Percentiles rank a stretch among this genome's conserved stretches.
Evolutionary conservation across 192 early-diverging fungal species (phyloP).

Genomic region (Chytriomyces sp.): DNA sequence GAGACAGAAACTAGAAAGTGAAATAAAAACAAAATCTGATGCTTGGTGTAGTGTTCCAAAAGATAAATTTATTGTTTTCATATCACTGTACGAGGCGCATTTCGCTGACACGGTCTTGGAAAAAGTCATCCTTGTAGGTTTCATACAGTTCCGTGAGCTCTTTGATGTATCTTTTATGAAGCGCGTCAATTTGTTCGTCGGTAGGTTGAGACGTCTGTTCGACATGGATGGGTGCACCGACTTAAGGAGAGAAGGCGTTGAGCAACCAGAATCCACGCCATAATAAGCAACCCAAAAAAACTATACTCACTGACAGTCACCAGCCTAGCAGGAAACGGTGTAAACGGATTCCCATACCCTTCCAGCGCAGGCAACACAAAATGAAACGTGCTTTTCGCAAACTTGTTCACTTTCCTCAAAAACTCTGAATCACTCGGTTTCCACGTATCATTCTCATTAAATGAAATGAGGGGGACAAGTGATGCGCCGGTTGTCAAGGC

Average conservation of each 20-base stretch:
- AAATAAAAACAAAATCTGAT: no score
- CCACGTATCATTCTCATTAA: constrained; percentile 39
- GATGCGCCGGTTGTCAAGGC: constrained; percentile 54
- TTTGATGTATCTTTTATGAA: constrained; percentile 40
- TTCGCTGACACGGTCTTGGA: constrained; percentile 41
- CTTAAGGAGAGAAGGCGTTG: constrained; percentile 4
- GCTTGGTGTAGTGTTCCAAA: background rate
- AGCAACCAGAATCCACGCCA: background rate
- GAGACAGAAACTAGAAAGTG: no score
- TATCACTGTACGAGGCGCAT: constrained; percentile 38
- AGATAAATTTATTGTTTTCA: background rate
- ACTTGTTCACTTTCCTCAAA: constrained; percentile 26
- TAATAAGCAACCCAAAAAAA: background rate
- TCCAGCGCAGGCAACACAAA: constrained; percentile 35
- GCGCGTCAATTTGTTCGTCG: constrained; percentile 37
- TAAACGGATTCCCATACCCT: constrained; percentile 30
- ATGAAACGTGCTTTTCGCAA: constrained; percentile 17
- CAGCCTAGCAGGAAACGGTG: constrained; percentile 33
- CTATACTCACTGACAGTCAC: constrained; percentile 31
- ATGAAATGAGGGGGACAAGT: constrained; percentile 32
- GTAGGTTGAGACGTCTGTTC: constrained; percentile 37
- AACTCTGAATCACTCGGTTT: constrained; percentile 21
- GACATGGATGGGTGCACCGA: constrained; percentile 38
- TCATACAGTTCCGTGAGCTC: constrained; percentile 39
- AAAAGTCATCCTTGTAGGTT: constrained; percentile 47